These are phyloP conservation scores for Colletotrichum tropicale DNA, from an alignment of 2,329 filamentous ascomycete species.

Conservation along the genomic window DNA sequence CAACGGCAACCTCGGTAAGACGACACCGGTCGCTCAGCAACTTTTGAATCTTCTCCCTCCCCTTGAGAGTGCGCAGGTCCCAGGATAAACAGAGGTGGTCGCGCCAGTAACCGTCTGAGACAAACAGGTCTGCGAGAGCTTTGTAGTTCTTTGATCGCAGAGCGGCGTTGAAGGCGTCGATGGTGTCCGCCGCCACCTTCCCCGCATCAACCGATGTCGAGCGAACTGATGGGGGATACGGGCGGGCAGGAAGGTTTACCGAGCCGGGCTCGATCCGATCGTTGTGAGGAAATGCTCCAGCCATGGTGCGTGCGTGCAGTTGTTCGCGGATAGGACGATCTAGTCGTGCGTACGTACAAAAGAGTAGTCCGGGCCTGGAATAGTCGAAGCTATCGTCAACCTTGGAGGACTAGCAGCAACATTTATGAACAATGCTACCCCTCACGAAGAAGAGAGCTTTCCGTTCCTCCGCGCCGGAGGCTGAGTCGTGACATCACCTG, in stretches of 20 bases:
- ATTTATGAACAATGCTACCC: not conserved
- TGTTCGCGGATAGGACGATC: not conserved
- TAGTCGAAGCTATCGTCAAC: not conserved
- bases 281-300: not conserved
- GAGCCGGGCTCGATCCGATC: constrained; percentile 48
- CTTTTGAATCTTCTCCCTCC: constrained; percentile 38
- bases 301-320: not conserved
- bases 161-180: constrained; percentile 44
- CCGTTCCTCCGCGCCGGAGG: not conserved
- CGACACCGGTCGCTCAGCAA: constrained; percentile 39
- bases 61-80: constrained; percentile 54
- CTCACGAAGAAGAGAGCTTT: not conserved
- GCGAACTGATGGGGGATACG: constrained; percentile 39
- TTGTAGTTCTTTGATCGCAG: constrained; percentile 39
- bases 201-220: constrained; percentile 34
- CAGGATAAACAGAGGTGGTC: constrained; percentile 63
- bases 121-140: constrained; percentile 42
- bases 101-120: constrained; percentile 57
- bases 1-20: constrained; percentile 48
- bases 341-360: not conserved
- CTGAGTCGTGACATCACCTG: constrained; percentile 16
- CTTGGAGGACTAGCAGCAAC: not conserved
- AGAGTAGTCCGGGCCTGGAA: not conserved
- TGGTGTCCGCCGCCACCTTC: constrained; percentile 39
- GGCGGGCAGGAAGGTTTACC: constrained; percentile 53